phyloP scores from a whole-genome alignment of 345 rosid species.

The Salix dunnii region DNA sequence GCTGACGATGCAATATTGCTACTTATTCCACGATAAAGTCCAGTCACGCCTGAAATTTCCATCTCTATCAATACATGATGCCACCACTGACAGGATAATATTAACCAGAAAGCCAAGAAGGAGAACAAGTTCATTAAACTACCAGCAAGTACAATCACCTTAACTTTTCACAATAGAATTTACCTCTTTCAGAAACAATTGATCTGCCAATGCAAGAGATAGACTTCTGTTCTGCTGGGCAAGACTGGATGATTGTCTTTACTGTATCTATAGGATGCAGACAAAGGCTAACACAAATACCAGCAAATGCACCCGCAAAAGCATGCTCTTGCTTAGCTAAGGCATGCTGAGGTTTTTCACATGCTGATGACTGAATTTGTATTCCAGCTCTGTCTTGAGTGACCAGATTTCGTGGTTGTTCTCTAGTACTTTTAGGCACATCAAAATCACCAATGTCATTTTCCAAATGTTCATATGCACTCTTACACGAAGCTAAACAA shows the following conservation, averaged over 20 bases:
- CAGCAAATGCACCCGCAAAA: slow-evolving; percentile 88
- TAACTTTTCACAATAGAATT: not conserved
- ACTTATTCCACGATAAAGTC: slow-evolving; percentile 80
- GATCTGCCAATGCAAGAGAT: slow-evolving; percentile 58
- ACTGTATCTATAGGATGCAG: slow-evolving; percentile 89
- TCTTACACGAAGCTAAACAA: slow-evolving; percentile 27
- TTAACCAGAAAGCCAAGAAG: not conserved
- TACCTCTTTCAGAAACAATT: slow-evolving; percentile 86
- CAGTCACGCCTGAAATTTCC: slow-evolving; percentile 55
- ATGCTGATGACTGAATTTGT: slow-evolving; percentile 22
- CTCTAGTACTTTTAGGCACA: slow-evolving; percentile 26
- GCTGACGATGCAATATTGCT: slow-evolving; percentile 88
- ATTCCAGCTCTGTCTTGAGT: slow-evolving; percentile 14
- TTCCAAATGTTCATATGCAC: slow-evolving; percentile 19
- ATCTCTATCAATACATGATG: slow-evolving; percentile 1
- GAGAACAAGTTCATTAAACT: not conserved
- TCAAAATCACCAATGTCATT: slow-evolving; percentile 10
- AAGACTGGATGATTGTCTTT: slow-evolving; percentile 77
- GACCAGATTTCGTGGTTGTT: slow-evolving; percentile 16
- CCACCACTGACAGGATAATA: slow-evolving; percentile 6
- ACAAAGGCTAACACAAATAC: slow-evolving; percentile 79
- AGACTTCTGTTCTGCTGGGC: slow-evolving; percentile 64
- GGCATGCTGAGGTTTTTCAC: slow-evolving; percentile 33
- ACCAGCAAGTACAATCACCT: not conserved
- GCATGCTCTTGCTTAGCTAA: slow-evolving; percentile 80